Evolutionary conservation across 148 eudicot genomes (phyloP), one percentile per base, ranked within the genome.

Genomic region (Nyssa sinensis): DNA sequence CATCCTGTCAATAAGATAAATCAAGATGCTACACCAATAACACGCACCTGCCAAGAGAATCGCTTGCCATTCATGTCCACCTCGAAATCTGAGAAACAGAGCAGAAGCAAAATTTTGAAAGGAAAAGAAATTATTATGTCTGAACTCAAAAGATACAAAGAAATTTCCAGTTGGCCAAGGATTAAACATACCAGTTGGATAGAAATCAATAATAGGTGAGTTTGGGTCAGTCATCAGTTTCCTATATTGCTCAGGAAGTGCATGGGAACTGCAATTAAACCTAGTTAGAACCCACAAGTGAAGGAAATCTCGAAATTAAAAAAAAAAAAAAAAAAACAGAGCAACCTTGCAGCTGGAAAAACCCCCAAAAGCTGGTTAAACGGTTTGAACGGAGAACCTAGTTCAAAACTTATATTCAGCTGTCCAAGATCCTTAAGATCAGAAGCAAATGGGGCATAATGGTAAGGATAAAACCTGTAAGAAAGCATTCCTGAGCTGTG

Each of bases 381-480:
- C 65, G 99, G 99, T 78, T 92, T 95, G 81, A 95, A 95, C 57
- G 98, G 98, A 49, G 87, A 74, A 49, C 99, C 99, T 62, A 90
- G 74, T 66, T 93, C 93, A 88, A 93, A 95, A 55, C 75, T 84
- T 73, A 95, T 88, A 79, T 91, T 75, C 83, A 92, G 69, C 73
- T 84, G 72, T 59, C 78, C 90, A 74, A 95, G 79, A 77, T 83
- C 89, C 78, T 85, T 93, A 62, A 95, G 85, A 81, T 95, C 99
- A 27, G 99, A 95, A 76, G 99, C 99, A 88, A 95, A 95, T 35
- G 99, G 99, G 21, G 99, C 99, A 84, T 95, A 95, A 83, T 95
- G 99, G 74, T 95, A 95, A 47, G 99, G 99, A 81, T 90, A 95
- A 82, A 95, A 95, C 98, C 98, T 95, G 87, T 16, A 79, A 80